Base-by-base conservation (phyloP, 1,284 basidiomycete genomes). In the Inonotus obliquus region DNA sequence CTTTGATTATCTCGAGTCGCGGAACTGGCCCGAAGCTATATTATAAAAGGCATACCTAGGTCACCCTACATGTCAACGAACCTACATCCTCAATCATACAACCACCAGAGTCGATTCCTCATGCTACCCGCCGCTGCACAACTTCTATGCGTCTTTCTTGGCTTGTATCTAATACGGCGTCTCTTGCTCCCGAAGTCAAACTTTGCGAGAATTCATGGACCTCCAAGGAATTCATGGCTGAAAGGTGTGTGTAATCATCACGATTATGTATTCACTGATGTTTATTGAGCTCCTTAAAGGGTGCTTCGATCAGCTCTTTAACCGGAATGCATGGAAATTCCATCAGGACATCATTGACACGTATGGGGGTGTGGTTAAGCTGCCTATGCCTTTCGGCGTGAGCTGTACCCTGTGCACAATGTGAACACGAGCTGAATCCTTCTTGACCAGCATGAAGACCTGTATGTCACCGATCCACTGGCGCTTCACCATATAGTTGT, bases 401-500 rank as follows among this genome's bases (percentile, higher is more conserved):
- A 63, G 75, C 61, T 21, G n/a, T 39, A n/a, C 19, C 39, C 39
- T 17, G 13, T 17, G 6, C n/a, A 13, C 5, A 17, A 4, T 41
- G 3, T 19, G 14, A 13, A 4, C 14, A 14, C 37, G 37, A 14
- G 14, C 14, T 41, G n/a, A 44, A 21, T 9, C 23, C 23, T 6
- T 55, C 44, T 27, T 25, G 4, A 25, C 51, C 4, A 79, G 79
- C 67, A 69, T n/a, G 69, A 75, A 19, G 71, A 77, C 10, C 60
- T 77, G 0, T 73, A 72, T 39, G 68, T 75, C 2, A 71, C 69
- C n/a, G 77, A 79, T 61, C 73, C 77, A 0, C 71, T 70, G 52
- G 75, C 76, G 0, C 60, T 79, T 35, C 71, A 79, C 49, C 69
- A 73, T 44, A 73, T 79, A 19, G 21, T 78, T 5, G 69, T 79